phyloP scores from a whole-genome alignment of 306 rosid genomes.

The Sesbania bispinosa region DNA sequence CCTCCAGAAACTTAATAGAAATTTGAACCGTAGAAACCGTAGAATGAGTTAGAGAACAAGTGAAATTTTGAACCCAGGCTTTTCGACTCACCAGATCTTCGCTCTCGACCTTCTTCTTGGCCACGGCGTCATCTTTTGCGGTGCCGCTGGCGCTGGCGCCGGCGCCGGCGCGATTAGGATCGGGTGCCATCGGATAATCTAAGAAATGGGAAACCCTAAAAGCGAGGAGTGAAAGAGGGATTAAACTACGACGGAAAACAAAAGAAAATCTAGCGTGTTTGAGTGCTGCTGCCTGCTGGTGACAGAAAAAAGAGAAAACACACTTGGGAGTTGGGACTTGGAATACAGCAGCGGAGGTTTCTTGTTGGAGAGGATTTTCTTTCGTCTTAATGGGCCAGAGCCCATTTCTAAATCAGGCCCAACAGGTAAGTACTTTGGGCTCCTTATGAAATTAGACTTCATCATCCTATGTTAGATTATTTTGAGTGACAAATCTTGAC shows the following conservation, averaged over 20 bases:
- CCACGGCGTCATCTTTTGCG: conserved; percentile 48
- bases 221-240: background rate
- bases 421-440: background rate
- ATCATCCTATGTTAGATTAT: too few species aligned
- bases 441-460: background rate
- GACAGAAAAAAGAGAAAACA: background rate
- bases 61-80: background rate
- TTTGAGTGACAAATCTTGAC: too few species aligned
- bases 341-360: background rate
- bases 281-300: background rate
- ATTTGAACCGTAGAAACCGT: background rate
- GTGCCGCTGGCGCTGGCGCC: conserved; percentile 56
- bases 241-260: background rate
- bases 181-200: conserved; percentile 60
- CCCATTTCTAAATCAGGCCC: background rate
- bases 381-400: conserved; percentile 3
- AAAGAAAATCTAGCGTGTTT: conserved; percentile 9
- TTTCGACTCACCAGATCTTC: conserved; percentile 79
- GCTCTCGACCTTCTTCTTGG: conserved; percentile 82
- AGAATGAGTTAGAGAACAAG: background rate
- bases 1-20: too few species aligned
- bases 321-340: background rate
- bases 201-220: conserved; percentile 35
- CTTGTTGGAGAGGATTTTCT: conserved; percentile 23
- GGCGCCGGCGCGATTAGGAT: conserved; percentile 55